These are phyloP conservation scores for Erythrophleum ivorense DNA, from an alignment of 331 rosid genomes.

Conservation along the genomic window DNA sequence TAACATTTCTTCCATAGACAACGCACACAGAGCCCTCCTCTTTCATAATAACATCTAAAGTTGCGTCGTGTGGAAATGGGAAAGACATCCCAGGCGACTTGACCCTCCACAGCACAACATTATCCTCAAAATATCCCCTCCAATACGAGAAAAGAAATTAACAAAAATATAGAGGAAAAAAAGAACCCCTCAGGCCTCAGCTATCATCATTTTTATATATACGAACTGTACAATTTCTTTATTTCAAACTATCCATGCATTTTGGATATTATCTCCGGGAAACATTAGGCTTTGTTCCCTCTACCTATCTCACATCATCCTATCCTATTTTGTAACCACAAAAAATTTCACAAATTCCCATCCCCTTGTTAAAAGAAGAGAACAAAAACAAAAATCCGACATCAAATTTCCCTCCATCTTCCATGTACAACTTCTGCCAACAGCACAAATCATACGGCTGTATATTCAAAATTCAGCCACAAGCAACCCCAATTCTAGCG, in stretches of 20 bases:
- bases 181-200: slow-evolving; percentile 25
- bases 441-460: slow-evolving; percentile 50
- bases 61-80: not conserved
- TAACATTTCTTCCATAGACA: slow-evolving; percentile 30
- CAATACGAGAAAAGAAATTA: not conserved
- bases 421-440: slow-evolving; percentile 61
- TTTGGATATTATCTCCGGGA: slow-evolving; percentile 54
- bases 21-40: slow-evolving; percentile 34
- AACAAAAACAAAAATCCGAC: slow-evolving; percentile 11
- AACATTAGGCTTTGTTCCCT: slow-evolving; percentile 55
- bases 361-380: slow-evolving; percentile 14
- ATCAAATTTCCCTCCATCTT: slow-evolving; percentile 37
- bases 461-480: slow-evolving; percentile 72
- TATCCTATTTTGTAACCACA: slow-evolving; percentile 56
- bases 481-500: slow-evolving; percentile 30
- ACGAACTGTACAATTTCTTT: slow-evolving; percentile 76
- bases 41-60: not conserved
- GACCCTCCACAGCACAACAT: slow-evolving; percentile 24
- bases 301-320: slow-evolving; percentile 54
- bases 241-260: slow-evolving; percentile 56
- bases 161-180: not conserved
- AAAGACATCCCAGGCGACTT: not conserved
- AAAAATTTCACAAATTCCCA: slow-evolving; percentile 46
- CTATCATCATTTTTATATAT: slow-evolving; percentile 49
- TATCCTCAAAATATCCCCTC: slow-evolving; percentile 4